Evolutionary conservation across 495 filamentous ascomycete species (phyloP).

Genomic region (Podospora conica): DNA sequence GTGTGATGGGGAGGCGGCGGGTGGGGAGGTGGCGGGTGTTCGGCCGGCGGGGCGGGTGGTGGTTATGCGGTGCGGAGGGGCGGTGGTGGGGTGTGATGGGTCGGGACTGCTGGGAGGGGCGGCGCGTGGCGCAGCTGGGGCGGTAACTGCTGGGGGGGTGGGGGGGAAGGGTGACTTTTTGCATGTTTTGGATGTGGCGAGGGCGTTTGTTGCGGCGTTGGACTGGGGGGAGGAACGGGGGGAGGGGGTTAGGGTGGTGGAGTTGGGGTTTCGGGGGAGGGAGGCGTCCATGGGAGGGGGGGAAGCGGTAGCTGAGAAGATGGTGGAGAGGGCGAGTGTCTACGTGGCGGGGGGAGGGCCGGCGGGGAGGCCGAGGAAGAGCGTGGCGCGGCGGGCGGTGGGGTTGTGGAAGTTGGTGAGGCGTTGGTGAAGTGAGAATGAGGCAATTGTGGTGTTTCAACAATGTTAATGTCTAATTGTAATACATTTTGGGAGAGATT

Average conservation of each 20-base stretch:
- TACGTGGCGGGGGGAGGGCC: slow-evolving; percentile 25
- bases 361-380: slow-evolving; percentile 24
- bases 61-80: background rate
- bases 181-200: background rate
- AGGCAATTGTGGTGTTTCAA: background rate
- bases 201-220: background rate
- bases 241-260: background rate
- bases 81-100: background rate
- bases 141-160: background rate
- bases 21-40: background rate
- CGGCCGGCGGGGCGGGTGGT: background rate
- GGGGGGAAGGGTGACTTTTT: background rate
- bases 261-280: background rate
- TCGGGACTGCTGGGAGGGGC: background rate
- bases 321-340: slow-evolving; percentile 27
- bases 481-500: too few relatives aligned
- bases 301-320: slow-evolving; percentile 15
- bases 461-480: background rate
- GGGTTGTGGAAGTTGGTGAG: slow-evolving; percentile 28
- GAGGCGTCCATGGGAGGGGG: slow-evolving; percentile 16
- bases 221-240: background rate
- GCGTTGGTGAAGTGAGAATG: background rate
- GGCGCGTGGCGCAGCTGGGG: background rate
- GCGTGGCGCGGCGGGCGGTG: slow-evolving; percentile 19
- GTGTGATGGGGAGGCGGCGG: background rate